phyloP scores from a whole-genome alignment of 1,284 basidiomycete genomes.

The Blastosporella zonata region DNA sequence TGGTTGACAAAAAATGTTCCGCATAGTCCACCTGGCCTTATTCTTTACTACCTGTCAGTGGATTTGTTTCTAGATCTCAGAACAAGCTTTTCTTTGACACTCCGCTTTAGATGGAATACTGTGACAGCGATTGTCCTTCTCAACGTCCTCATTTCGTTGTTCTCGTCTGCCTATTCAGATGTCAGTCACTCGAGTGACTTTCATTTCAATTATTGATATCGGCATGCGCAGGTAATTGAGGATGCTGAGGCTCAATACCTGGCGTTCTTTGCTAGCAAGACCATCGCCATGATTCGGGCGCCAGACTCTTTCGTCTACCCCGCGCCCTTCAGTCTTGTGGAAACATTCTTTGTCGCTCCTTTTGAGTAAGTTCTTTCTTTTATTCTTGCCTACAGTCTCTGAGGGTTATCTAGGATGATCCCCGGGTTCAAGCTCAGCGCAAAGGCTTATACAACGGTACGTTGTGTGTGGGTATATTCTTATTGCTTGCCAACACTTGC shows the following conservation, averaged over 20 bases:
- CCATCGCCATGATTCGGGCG: slow-evolving; percentile 79
- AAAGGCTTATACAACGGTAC: slow-evolving; percentile 56
- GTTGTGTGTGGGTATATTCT: slow-evolving; percentile 3
- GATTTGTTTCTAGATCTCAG: neutral
- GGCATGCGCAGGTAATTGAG: slow-evolving; percentile 32
- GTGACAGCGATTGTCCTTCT: slow-evolving; percentile 85
- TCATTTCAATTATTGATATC: slow-evolving; percentile 4
- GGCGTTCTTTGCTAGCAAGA: slow-evolving; percentile 86
- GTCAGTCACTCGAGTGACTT: slow-evolving; percentile 45
- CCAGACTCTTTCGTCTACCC: slow-evolving; percentile 77
- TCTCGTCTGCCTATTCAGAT: slow-evolving; percentile 86
- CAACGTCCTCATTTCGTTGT: slow-evolving; percentile 94
- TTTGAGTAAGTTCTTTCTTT: slow-evolving; percentile 64
- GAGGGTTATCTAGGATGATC: slow-evolving; percentile 39
- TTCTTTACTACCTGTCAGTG: slow-evolving; percentile 77
- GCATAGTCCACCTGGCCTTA: slow-evolving; percentile 62
- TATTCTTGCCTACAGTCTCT: neutral
- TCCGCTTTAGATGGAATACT: slow-evolving; percentile 70
- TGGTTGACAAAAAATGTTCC: slow-evolving; percentile 14
- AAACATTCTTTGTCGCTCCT: slow-evolving; percentile 78
- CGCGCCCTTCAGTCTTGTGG: slow-evolving; percentile 84
- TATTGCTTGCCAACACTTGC: neutral
- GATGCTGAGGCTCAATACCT: slow-evolving; percentile 66
- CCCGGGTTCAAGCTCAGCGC: slow-evolving; percentile 36
- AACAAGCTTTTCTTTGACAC: neutral